Evolutionary conservation across 2,329 filamentous ascomycete genomes (phyloP), one percentile per base, ranked within the genome.

Genomic region (Diaporthe longicolla): DNA sequence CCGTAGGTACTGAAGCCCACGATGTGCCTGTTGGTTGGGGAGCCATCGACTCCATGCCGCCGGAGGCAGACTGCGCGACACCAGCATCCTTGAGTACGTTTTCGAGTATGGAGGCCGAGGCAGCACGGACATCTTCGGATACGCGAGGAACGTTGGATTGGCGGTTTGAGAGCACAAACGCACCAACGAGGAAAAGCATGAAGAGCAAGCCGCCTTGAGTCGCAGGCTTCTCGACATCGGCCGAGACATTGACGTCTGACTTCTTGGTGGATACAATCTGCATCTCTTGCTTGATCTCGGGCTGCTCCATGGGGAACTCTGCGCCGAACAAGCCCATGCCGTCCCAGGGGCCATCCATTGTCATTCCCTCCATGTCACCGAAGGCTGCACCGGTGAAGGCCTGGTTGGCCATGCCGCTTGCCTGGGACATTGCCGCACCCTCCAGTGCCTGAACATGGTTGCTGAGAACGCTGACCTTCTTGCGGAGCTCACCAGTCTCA

Each of bases 111-210:
- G 92, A 91, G 68, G 93, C 93, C 19, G 94, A 95, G 54, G 93
- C 94, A 77, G 90, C 92, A 74, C 94, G 93, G 73, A 97, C 91
- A 78, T 96, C 93, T 73, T 96, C 93, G 48, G 94, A 93, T 81
- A 96, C 93, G 73, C 90, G 90, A 68, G 94, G 93, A 78, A 97
- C 92, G 78, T 91, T 90, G 52, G 92, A 90, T n/a, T 91, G 90
- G 78, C 91, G 91, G 84, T 95, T 97, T 43, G 96, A 98, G 76
- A 97, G 93, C 79, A 98, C 95, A 81, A 98, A 98, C 70, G 97
- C 97, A 81, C 97, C 97, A 77, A 98, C 95, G 71, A 99, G 93
- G 81, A 99, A 93, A 78, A 98, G 93, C 95, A 98, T 97, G 84
- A 96, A 93, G 82, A 98, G 89, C 79, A 98, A 85, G 79, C 94